Conservation (phyloP, 352 stramenopile genomes). For the Halophytophthora batemanensis region DNA sequence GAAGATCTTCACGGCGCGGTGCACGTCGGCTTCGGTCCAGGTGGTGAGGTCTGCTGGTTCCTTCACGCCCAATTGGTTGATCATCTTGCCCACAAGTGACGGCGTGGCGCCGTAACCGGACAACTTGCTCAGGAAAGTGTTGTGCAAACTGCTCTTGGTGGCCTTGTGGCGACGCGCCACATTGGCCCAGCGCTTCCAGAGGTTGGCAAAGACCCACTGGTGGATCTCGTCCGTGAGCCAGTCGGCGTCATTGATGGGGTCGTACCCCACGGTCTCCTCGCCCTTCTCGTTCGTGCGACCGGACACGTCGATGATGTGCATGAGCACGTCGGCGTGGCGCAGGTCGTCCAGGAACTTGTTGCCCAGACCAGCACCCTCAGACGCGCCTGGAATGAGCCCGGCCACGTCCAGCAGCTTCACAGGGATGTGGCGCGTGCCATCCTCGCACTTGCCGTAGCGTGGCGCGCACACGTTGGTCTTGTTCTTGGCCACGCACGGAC, state of each 20-base stretch:
- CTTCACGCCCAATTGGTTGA: conserved; percentile 60
- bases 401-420: conserved; percentile 86
- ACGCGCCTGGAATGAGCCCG: conserved; percentile 78
- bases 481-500: conserved; percentile 62
- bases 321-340: conserved; percentile 83
- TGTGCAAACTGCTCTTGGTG: conserved; percentile 64
- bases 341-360: conserved; percentile 98
- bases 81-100: conserved; percentile 66
- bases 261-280: conserved; percentile 82
- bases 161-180: conserved; percentile 74
- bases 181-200: conserved; percentile 80
- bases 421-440: conserved; percentile 72
- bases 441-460: conserved; percentile 74
- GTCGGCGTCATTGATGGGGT: conserved; percentile 87
- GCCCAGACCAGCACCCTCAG: conserved; percentile 93
- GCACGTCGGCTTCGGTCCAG: conserved; percentile 66
- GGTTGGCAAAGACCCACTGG: conserved; percentile 87
- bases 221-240: conserved; percentile 87
- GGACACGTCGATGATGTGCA: conserved; percentile 90
- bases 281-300: conserved; percentile 90
- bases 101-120: conserved; percentile 79
- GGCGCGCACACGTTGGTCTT: conserved; percentile 67
- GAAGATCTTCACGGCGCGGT: conserved; percentile 75
- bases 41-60: conserved; percentile 58
- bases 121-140: conserved; percentile 71